Conservation (phyloP, 208 protist genomes). For the Wallacemonas sp. region DNA sequence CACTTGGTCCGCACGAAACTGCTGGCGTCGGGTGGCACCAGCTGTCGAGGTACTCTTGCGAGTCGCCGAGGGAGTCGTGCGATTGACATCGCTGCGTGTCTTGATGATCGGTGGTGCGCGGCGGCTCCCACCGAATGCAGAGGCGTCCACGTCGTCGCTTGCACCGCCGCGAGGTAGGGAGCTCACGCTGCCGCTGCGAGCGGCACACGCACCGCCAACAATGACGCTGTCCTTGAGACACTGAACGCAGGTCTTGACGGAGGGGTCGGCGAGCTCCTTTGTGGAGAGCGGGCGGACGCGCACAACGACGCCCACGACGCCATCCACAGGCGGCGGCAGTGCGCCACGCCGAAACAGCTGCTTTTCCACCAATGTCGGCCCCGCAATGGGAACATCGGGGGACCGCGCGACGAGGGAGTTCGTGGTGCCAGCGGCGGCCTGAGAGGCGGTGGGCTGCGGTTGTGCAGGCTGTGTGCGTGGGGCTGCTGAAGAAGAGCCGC, state of each 20-base stretch:
- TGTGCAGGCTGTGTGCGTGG: not conserved
- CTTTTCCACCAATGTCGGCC: not conserved
- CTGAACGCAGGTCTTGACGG: slow-evolving; percentile 57
- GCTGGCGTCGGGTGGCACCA: slow-evolving; percentile 28
- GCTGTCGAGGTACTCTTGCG: not conserved
- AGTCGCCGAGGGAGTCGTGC: not conserved
- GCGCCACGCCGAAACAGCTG: not conserved
- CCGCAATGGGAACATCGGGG: not conserved
- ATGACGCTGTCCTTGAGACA: slow-evolving; percentile 65
- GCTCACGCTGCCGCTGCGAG: not conserved
- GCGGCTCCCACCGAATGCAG: not conserved
- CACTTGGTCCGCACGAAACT: slow-evolving; percentile 73
- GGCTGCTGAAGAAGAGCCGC: not conserved
- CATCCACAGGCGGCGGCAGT: slow-evolving; percentile 1
- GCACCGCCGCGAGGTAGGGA: not conserved
- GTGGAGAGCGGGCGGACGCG: slow-evolving; percentile 73
- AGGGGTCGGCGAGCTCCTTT: slow-evolving; percentile 57
- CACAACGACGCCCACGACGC: slow-evolving; percentile 59
- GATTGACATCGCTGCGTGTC: not conserved
- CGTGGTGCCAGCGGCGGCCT: too few species aligned
- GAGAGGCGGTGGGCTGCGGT: not conserved
- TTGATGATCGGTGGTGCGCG: not conserved
- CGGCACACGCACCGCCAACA: slow-evolving; percentile 20
- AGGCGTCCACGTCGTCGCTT: slow-evolving; percentile 5
- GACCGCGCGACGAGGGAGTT: too few species aligned